Evolutionary conservation across 2,329 filamentous ascomycete species (phyloP).

Genomic region (Aspergillus fumigatus): DNA sequence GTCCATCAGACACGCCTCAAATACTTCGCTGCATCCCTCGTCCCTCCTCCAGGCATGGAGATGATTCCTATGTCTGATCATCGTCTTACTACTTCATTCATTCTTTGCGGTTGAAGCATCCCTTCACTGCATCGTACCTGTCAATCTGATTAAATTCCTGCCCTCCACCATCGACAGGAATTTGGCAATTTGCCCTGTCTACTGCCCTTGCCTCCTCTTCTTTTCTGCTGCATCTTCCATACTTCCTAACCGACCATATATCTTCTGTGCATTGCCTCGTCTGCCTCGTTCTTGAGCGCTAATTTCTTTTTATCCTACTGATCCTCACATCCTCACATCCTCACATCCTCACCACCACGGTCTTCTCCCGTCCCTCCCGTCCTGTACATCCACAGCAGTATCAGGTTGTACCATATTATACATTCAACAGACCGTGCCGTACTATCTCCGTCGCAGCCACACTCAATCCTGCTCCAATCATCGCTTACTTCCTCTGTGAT

Average conservation of each 20-base stretch:
- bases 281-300: not conserved
- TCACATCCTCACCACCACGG: not conserved
- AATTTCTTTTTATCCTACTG: slow-evolving; percentile 1
- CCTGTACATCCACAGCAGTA: not conserved
- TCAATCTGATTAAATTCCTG: slow-evolving; percentile 3
- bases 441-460: not conserved
- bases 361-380: not conserved
- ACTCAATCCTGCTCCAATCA: not conserved
- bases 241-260: slow-evolving; percentile 6
- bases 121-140: not conserved
- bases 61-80: not conserved
- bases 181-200: not conserved
- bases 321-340: not conserved
- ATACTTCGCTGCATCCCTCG: not conserved
- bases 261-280: slow-evolving; percentile 8
- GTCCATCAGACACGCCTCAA: not conserved
- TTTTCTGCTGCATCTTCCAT: not conserved
- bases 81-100: not conserved
- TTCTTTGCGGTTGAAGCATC: not conserved
- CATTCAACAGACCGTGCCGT: not conserved
- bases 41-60: not conserved
- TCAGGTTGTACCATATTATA: not conserved
- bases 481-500: slow-evolving; percentile 1
- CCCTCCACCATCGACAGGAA: slow-evolving; percentile 1
- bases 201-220: slow-evolving; percentile 1